These are phyloP conservation scores for Catenaria anguillulae DNA, from an alignment of 371 early-diverging fungal species.

Conservation along the genomic window DNA sequence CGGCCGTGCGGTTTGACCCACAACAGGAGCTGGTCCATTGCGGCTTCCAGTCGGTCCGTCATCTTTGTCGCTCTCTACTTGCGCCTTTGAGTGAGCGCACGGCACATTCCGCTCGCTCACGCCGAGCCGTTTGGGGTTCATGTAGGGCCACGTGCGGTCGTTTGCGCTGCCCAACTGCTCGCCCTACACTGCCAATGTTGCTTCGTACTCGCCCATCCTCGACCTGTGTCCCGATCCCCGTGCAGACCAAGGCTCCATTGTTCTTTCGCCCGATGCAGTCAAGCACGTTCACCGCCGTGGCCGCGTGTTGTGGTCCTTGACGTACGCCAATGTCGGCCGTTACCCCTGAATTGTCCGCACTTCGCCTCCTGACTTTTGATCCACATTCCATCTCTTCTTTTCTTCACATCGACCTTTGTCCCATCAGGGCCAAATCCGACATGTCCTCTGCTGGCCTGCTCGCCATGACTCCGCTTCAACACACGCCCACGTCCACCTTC, in stretches of 20 bases:
- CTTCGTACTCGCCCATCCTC: not conserved
- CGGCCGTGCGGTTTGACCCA: not conserved
- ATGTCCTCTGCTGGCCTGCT: not conserved
- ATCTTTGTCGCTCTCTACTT: not conserved
- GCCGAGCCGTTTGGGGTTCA: not conserved
- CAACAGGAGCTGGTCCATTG: not conserved
- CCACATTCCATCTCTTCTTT: too few species aligned
- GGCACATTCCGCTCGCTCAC: not conserved
- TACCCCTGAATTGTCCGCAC: too few species aligned
- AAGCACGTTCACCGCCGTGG: not conserved
- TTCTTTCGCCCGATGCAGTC: not conserved
- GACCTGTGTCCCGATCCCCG: not conserved
- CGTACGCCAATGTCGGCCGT: not conserved
- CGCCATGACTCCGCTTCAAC: not conserved
- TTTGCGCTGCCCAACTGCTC: not conserved
- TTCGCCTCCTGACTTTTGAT: too few species aligned
- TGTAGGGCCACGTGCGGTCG: not conserved
- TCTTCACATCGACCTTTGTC: too few species aligned
- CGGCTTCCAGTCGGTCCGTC: not conserved
- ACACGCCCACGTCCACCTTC: not conserved
- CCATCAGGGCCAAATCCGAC: not conserved
- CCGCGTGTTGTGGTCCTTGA: not conserved
- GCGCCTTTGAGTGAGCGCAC: too few species aligned
- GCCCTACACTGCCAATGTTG: not conserved
- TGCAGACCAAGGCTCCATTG: not conserved